phyloP scores from a whole-genome alignment of 2,329 filamentous ascomycete genomes.

The Tolypocladium tropicale region DNA sequence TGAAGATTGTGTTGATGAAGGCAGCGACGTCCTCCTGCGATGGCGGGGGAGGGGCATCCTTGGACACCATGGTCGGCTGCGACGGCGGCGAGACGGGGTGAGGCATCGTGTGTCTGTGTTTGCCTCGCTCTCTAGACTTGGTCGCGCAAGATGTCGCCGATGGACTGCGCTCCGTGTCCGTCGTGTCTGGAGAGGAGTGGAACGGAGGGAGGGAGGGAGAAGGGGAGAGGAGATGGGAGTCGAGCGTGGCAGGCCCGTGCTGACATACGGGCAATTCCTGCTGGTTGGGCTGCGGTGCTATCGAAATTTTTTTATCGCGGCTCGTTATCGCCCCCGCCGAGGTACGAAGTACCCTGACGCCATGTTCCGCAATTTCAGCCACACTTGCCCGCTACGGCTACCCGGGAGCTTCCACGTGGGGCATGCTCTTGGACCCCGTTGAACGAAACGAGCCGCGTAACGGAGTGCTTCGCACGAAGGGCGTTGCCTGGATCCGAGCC shows the following conservation, averaged over 20 bases:
- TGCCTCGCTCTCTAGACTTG: neutral
- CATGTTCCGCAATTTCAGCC: neutral
- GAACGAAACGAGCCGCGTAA: neutral
- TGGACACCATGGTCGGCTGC: slow-evolving; percentile 37
- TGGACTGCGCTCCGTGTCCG: neutral
- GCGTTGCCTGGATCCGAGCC: neutral
- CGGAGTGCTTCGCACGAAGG: neutral
- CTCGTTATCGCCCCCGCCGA: neutral
- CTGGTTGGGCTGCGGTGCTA: neutral
- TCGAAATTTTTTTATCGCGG: slow-evolving; percentile 1
- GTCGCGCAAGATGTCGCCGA: neutral
- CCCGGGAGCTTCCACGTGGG: neutral
- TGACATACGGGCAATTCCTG: neutral
- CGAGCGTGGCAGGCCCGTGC: slow-evolving; percentile 2
- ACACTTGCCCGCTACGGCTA: neutral
- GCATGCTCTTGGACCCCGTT: neutral
- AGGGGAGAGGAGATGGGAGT: slow-evolving; percentile 1
- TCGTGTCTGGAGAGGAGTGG: slow-evolving; percentile 1
- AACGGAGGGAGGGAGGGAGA: neutral
- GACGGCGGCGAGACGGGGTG: slow-evolving; percentile 38
- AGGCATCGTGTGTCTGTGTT: slow-evolving; percentile 27
- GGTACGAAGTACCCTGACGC: neutral
- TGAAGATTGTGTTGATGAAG: slow-evolving; percentile 58
- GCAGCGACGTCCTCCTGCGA: slow-evolving; percentile 55
- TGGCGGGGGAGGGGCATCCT: slow-evolving; percentile 44